These are phyloP conservation scores for Cytospora mali DNA, from an alignment of 2,329 filamentous ascomycete genomes.

Conservation along the genomic window DNA sequence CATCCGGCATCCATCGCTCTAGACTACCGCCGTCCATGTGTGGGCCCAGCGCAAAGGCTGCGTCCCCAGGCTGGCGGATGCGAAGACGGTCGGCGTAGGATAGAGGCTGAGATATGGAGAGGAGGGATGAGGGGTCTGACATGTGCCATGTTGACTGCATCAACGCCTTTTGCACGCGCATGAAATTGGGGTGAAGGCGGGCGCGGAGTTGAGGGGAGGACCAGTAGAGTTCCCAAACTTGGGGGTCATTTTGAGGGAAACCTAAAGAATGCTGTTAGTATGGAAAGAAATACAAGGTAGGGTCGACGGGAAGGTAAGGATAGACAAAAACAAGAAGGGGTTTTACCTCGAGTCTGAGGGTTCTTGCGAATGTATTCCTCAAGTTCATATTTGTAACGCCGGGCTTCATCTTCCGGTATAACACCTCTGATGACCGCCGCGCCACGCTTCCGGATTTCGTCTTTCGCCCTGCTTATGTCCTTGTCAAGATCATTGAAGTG, in stretches of 20 bases:
- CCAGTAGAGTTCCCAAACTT: slow-evolving; percentile 79
- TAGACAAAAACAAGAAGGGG: neutral
- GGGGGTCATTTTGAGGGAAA: slow-evolving; percentile 67
- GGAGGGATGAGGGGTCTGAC: slow-evolving; percentile 36
- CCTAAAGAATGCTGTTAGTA: slow-evolving; percentile 41
- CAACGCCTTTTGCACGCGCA: slow-evolving; percentile 63
- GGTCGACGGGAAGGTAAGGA: neutral
- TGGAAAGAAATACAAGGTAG: neutral
- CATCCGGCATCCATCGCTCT: slow-evolving; percentile 72
- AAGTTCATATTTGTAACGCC: slow-evolving; percentile 65
- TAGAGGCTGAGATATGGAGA: slow-evolving; percentile 59
- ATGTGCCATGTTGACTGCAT: slow-evolving; percentile 43
- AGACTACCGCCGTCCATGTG: slow-evolving; percentile 75
- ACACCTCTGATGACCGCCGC: slow-evolving; percentile 68
- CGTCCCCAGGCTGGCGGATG: slow-evolving; percentile 72
- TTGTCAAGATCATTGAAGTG: slow-evolving; percentile 49
- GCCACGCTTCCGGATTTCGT: slow-evolving; percentile 63
- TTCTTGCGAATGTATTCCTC: slow-evolving; percentile 69
- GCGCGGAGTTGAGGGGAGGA: slow-evolving; percentile 68
- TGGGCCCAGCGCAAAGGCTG: slow-evolving; percentile 70
- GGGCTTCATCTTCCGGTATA: slow-evolving; percentile 62
- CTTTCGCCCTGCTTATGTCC: slow-evolving; percentile 40
- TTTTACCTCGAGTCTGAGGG: slow-evolving; percentile 47
- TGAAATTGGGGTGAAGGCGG: slow-evolving; percentile 65
- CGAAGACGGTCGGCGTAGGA: slow-evolving; percentile 72